Evolutionary conservation across 306 rosid genomes (phyloP), one percentile per base, ranked within the genome.

Genomic region (Pyrus pyrifolia): DNA sequence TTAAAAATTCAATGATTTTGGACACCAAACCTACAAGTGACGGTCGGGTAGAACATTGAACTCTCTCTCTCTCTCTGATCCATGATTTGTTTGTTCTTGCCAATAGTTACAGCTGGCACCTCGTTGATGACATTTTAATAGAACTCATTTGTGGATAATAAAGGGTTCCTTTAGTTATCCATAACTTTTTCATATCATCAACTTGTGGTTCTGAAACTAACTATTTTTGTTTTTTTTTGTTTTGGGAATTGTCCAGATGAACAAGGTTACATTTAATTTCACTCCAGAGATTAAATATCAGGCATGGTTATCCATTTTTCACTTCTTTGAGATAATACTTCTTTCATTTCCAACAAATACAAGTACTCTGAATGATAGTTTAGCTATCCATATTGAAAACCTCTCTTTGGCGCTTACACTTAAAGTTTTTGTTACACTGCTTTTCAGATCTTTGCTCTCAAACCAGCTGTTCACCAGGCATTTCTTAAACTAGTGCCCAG

Each of bases 401-500:
- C 19, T 70, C 45, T 63, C 33, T 25, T 71, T 57, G 46, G 60
- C 18, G 29, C 58, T 68, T 46, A 55, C 70, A 66, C 52, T 69
- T 74, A 68, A 68, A 49, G 7, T 49, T 68, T 68, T 77, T 79
- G 68, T 73, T 63, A 35, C 65, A 79, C 57, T 67, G 42, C 77
- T 75, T 61, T 83, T 78, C 91, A 95, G 99, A 95, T 95, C 82
- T 95, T 95, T 82, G 85, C 91, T 76, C 86, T 92, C 76, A 95
- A 95, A 85, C 99, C 97, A 80, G 97, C 99, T 42, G 97, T 95
- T 81, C 99, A 90, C 74, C 90, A 80, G 84, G 97, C 97, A 64
- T 95, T 89, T 86, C 88, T 90, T 83, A 86, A 82, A 59, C 85
- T 86, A 67, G 97, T 95, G 78, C 97, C 97, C 57, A 88, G 70